phyloP scores from a whole-genome alignment of 2,329 filamentous ascomycete species.

The Stagonosporopsis rhizophila region DNA sequence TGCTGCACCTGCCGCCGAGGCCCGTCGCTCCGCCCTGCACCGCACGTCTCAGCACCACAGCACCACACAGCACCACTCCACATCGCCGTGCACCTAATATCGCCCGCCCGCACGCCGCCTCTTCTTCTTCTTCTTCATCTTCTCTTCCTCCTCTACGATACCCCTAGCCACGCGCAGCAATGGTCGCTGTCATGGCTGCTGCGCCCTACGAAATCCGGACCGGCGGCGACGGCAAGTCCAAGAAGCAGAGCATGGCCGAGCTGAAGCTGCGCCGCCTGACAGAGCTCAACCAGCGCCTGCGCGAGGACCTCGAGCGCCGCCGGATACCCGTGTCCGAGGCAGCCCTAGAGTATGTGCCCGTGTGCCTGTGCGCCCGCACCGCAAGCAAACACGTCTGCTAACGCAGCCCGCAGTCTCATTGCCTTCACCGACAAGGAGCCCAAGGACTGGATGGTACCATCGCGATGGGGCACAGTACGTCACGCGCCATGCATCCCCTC shows the following conservation, averaged over 20 bases:
- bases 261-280: conserved; percentile 95
- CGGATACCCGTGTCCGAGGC: conserved; percentile 96
- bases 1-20: conserved; percentile 32
- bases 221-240: conserved; percentile 76
- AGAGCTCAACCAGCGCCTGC: conserved; percentile 93
- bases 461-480: conserved; percentile 84
- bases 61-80: no score
- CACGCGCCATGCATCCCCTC: no score
- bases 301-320: conserved; percentile 94
- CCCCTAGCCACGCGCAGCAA: conserved; percentile 27
- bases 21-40: conserved; percentile 42
- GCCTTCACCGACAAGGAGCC: conserved; percentile 94
- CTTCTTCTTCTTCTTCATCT: conserved; percentile 27
- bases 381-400: conserved; percentile 24
- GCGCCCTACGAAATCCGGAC: conserved; percentile 70
- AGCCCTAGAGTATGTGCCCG: conserved; percentile 61
- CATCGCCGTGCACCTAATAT: conserved; percentile 36
- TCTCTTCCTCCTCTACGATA: conserved; percentile 24
- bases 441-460: conserved; percentile 98
- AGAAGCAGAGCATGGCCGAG: conserved; percentile 99
- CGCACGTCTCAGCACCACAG: conserved; percentile 20
- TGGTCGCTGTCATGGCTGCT: conserved; percentile 60
- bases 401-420: conserved; percentile 74
- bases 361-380: not conserved
- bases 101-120: conserved; percentile 23